Evolutionary conservation across 176 grass and related monocot species (phyloP).

Genomic region (Poa pratensis): DNA sequence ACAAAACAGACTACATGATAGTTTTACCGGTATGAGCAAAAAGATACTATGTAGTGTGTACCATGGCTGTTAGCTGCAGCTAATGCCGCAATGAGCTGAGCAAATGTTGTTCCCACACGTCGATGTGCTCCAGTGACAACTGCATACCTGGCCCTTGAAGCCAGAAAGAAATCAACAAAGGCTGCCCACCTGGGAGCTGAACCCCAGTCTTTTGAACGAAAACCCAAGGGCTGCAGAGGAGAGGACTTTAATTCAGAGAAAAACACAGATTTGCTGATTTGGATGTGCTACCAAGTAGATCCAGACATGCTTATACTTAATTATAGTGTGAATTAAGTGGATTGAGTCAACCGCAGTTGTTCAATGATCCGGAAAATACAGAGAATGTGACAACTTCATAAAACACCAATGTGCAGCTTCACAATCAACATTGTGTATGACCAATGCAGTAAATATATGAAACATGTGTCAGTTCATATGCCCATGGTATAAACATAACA

Average conservation of each 20-base stretch:
- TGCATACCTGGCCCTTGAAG: constrained; percentile 64
- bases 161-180: constrained; percentile 91
- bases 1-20: neutral
- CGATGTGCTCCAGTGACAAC: constrained; percentile 81
- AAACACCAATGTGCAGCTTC: neutral
- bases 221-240: constrained; percentile 51
- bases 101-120: constrained; percentile 78
- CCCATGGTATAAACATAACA: neutral
- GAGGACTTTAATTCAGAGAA: constrained; percentile 7
- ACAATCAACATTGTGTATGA: neutral
- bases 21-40: neutral
- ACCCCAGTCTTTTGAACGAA: constrained; percentile 85
- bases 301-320: neutral
- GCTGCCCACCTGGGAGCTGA: constrained; percentile 86
- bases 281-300: neutral
- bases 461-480: neutral
- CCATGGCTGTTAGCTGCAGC: constrained; percentile 70
- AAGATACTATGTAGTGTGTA: constrained; percentile 20
- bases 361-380: neutral
- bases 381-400: neutral
- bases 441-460: neutral
- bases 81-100: constrained; percentile 76
- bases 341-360: neutral
- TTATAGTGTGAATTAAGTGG: neutral
- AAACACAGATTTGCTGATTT: neutral